A percentile compares a stretch with the other conserved stretches of the same genome.
These are phyloP conservation scores for Diutina catenulata DNA, from an alignment of 1,139 yeast genomes.

Conservation along the genomic window DNA sequence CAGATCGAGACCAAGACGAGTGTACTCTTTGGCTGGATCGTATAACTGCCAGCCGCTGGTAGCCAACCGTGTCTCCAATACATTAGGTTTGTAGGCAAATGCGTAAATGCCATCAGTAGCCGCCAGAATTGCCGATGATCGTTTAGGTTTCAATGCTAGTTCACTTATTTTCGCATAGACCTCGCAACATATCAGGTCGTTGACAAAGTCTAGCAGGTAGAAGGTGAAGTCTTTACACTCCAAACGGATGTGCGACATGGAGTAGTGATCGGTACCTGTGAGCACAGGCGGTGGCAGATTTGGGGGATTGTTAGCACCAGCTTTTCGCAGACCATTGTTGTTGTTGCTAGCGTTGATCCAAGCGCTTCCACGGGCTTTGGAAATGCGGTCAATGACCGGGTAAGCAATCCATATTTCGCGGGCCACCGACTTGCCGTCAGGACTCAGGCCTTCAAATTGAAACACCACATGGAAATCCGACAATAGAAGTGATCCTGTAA, in stretches of 20 bases:
- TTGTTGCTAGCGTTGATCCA: constrained; percentile 7
- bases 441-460: background rate
- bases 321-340: constrained; percentile 20
- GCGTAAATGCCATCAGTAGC: constrained; percentile 36
- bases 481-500: background rate
- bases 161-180: constrained; percentile 63
- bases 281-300: constrained; percentile 4
- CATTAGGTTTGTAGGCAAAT: constrained; percentile 36
- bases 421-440: constrained; percentile 8
- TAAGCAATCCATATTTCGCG: constrained; percentile 89
- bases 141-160: constrained; percentile 34
- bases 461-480: constrained; percentile 1
- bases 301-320: background rate
- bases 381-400: constrained; percentile 67
- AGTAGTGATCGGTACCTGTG: constrained; percentile 25
- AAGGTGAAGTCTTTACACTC: constrained; percentile 84
- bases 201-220: constrained; percentile 61
- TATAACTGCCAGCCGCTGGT: constrained; percentile 66
- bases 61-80: constrained; percentile 49
- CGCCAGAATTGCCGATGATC: constrained; percentile 15
- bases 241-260: constrained; percentile 49
- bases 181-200: constrained; percentile 49
- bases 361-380: constrained; percentile 37
- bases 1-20: constrained; percentile 43
- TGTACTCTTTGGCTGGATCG: constrained; percentile 51